These are phyloP conservation scores for Fusarium tuaranense DNA, from an alignment of 2,329 filamentous ascomycete species.

Conservation along the genomic window DNA sequence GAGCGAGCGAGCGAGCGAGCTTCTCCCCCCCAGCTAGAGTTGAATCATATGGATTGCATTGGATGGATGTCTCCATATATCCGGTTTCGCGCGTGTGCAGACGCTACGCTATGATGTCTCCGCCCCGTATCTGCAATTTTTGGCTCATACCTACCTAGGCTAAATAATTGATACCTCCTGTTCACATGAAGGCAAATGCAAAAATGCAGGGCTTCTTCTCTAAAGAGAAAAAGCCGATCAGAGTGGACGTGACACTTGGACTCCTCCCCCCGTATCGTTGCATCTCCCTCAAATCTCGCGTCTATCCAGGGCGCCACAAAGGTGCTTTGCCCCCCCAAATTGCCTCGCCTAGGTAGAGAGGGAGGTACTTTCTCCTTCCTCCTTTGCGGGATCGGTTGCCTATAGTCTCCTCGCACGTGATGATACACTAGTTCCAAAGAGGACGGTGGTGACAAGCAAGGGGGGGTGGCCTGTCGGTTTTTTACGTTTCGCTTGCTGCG, in stretches of 20 bases:
- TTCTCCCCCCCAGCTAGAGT: neutral
- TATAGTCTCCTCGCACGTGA: conserved; percentile 37
- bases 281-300: conserved; percentile 23
- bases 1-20: neutral
- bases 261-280: conserved; percentile 1
- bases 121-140: conserved; percentile 6
- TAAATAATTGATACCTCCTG: conserved; percentile 3
- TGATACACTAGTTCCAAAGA: conserved; percentile 28
- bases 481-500: conserved; percentile 37
- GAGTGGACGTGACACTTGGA: neutral
- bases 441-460: conserved; percentile 5
- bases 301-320: conserved; percentile 35
- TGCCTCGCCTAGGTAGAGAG: conserved; percentile 4
- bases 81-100: conserved; percentile 20
- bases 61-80: conserved; percentile 28
- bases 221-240: neutral
- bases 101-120: neutral
- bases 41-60: neutral
- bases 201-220: neutral
- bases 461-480: conserved; percentile 23
- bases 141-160: conserved; percentile 12
- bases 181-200: neutral
- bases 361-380: conserved; percentile 27
- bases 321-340: conserved; percentile 9
- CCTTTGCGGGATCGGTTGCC: conserved; percentile 22